These are phyloP conservation scores for Eucalyptus sp. DNA, from an alignment of 345 rosid species.

Conservation along the genomic window DNA sequence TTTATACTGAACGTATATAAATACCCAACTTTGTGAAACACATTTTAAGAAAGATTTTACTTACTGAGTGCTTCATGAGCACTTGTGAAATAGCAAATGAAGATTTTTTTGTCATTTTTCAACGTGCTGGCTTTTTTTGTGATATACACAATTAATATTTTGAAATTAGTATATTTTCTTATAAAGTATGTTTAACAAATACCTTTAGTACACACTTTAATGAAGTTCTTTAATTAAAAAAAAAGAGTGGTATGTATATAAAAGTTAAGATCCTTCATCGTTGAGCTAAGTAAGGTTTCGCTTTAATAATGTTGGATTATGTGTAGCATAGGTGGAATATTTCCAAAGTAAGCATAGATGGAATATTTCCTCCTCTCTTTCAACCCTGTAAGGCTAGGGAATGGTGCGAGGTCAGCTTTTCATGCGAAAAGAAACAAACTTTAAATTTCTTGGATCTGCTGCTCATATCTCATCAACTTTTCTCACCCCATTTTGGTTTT, in stretches of 20 bases:
- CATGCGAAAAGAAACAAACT: neutral
- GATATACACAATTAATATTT: neutral
- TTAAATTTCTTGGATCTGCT: neutral
- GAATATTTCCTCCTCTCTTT: neutral
- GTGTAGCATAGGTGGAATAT: neutral
- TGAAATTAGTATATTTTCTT: neutral
- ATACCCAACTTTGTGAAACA: neutral
- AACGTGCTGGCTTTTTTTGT: neutral
- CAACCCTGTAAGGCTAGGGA: neutral
- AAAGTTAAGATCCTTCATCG: neutral
- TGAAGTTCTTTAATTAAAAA: neutral
- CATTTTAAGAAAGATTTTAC: neutral
- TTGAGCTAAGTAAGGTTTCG: neutral
- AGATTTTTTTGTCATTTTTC: neutral
- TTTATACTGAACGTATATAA: neutral
- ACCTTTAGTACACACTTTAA: neutral
- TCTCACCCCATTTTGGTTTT: neutral
- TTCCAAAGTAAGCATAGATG: neutral
- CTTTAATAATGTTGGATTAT: neutral
- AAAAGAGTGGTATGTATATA: neutral
- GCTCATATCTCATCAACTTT: neutral
- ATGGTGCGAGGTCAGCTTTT: neutral
- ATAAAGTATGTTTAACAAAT: neutral
- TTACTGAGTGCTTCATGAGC: neutral
- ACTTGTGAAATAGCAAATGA: neutral